These are phyloP conservation scores for Botryosphaeria agaves DNA, from an alignment of 2,329 filamentous ascomycete species.

Conservation along the genomic window DNA sequence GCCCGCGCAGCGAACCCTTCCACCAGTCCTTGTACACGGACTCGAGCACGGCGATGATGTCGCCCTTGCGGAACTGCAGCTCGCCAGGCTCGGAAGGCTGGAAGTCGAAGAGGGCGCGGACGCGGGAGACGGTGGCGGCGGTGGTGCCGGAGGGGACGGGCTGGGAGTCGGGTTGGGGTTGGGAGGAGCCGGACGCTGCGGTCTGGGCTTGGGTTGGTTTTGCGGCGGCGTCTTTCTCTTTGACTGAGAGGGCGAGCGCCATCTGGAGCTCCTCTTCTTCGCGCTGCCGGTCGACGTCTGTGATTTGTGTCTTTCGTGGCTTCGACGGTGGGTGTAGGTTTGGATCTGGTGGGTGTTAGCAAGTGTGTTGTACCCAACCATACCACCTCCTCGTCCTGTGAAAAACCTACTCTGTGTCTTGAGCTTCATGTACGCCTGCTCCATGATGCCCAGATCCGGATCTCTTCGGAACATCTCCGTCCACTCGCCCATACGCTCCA, in stretches of 20 bases:
- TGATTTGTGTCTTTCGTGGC: constrained; percentile 82
- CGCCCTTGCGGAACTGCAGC: constrained; percentile 88
- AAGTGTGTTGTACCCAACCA: too few species aligned
- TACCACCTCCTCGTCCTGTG: too few species aligned
- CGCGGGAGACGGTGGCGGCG: constrained; percentile 86
- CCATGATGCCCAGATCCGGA: constrained; percentile 91
- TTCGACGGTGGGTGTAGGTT: constrained; percentile 83
- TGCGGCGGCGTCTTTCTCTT: constrained; percentile 38
- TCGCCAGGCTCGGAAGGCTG: constrained; percentile 86
- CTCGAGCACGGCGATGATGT: constrained; percentile 92
- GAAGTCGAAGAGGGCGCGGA: constrained; percentile 89
- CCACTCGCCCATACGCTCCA: constrained; percentile 95
- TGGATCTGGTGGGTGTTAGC: constrained; percentile 60
- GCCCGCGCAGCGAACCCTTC: constrained; percentile 85
- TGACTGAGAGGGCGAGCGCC: constrained; percentile 79
- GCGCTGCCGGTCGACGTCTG: constrained; percentile 75
- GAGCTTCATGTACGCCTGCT: constrained; percentile 77
- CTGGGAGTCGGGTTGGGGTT: constrained; percentile 24
- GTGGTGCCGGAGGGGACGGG: constrained; percentile 57
- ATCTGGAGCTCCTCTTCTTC: constrained; percentile 97
- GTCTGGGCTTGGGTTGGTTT: constrained; percentile 7
- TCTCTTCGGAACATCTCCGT: constrained; percentile 83
- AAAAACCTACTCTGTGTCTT: constrained; percentile 49
- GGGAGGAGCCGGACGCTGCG: constrained; percentile 13
- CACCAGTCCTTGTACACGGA: constrained; percentile 99